These are phyloP conservation scores for Bretschneidera sinensis DNA, from an alignment of 345 rosid genomes.

Conservation along the genomic window DNA sequence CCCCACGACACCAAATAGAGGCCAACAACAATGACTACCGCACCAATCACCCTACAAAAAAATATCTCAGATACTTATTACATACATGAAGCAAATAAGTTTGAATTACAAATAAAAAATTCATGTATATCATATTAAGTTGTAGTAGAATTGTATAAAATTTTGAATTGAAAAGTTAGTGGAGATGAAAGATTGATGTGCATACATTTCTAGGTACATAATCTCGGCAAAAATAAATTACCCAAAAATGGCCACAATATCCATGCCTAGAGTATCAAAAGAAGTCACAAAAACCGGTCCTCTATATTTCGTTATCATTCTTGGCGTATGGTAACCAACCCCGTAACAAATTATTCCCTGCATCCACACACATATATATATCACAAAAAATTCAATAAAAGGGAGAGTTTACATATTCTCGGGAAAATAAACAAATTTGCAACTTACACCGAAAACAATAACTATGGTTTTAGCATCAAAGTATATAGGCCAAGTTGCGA, in stretches of 20 bases:
- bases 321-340: slow-evolving; percentile 41
- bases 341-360: slow-evolving; percentile 48
- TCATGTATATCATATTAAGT: too few relatives aligned
- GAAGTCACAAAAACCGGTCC: slow-evolving; percentile 74
- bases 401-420: too few relatives aligned
- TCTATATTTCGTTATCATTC: slow-evolving; percentile 39
- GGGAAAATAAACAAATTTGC: too few relatives aligned
- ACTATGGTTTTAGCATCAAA: slow-evolving; percentile 37
- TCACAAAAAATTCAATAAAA: too few relatives aligned
- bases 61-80: too few relatives aligned
- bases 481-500: slow-evolving; percentile 45
- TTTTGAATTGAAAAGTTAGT: too few relatives aligned
- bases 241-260: slow-evolving; percentile 50
- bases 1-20: slow-evolving; percentile 35
- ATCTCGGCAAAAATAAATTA: slow-evolving; percentile 43
- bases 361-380: too few relatives aligned
- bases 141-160: too few relatives aligned
- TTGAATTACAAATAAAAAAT: too few relatives aligned
- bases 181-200: neutral
- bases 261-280: slow-evolving; percentile 59
- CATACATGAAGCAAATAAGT: too few relatives aligned
- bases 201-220: slow-evolving; percentile 56
- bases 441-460: slow-evolving; percentile 44
- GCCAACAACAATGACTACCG: slow-evolving; percentile 33
- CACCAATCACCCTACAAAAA: slow-evolving; percentile 31